Evolutionary conservation across 106 monocot genomes (phyloP).

Genomic region (Acorus gramineus): DNA sequence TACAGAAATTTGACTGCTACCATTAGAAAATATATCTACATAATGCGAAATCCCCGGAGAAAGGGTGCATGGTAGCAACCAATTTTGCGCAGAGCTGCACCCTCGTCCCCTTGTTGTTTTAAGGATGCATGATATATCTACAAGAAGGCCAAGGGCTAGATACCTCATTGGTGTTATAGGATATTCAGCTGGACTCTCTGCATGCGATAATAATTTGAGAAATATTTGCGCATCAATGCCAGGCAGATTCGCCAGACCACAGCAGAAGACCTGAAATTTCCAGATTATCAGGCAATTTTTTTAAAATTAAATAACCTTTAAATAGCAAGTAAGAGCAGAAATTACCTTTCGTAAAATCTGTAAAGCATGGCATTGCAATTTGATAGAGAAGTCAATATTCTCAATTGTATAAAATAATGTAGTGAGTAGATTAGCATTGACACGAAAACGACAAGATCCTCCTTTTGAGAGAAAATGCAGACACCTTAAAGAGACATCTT

Average conservation of each 20-base stretch:
- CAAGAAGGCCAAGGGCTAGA: constrained; percentile 37
- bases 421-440: constrained; percentile 12
- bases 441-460: constrained; percentile 19
- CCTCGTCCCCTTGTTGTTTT: constrained; percentile 15
- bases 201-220: constrained; percentile 21
- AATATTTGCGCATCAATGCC: constrained; percentile 17
- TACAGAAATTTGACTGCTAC: constrained; percentile 8
- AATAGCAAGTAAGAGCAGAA: background rate
- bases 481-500: constrained; percentile 42
- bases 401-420: constrained; percentile 23
- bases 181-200: constrained; percentile 24
- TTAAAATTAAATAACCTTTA: background rate
- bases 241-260: constrained; percentile 7
- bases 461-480: constrained; percentile 27
- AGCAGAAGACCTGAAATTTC: constrained; percentile 7
- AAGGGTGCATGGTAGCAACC: background rate
- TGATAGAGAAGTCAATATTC: constrained; percentile 16
- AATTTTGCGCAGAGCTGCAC: constrained; percentile 7
- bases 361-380: constrained; percentile 28
- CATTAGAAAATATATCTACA: constrained; percentile 3
- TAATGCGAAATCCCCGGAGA: constrained; percentile 6
- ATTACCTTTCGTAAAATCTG: constrained; percentile 47
- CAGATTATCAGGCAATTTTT: constrained; percentile 3
- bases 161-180: constrained; percentile 16
- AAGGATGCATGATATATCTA: constrained; percentile 32